A percentile compares a stretch with the other conserved stretches of the same genome.
These are phyloP conservation scores for Paramecium biaurelia DNA, from an alignment of 73 alveolate genomes.

Conservation along the genomic window DNA sequence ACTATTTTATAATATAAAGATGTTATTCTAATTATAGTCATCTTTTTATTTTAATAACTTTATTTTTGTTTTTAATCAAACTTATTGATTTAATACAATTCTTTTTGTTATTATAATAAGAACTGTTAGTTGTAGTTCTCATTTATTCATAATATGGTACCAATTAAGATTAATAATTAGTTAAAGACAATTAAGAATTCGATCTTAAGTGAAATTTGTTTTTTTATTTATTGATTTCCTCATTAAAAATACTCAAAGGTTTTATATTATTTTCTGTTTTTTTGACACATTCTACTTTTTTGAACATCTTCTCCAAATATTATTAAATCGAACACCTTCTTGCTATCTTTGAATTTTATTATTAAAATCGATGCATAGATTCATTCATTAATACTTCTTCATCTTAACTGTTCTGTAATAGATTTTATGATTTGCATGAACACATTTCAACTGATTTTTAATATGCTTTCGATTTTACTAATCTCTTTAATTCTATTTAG, in stretches of 20 bases:
- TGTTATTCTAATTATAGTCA: background rate
- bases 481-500: background rate
- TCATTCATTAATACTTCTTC: background rate
- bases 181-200: background rate
- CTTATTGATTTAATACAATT: background rate
- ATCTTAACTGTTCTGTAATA: background rate
- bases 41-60: background rate
- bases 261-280: background rate
- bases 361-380: background rate
- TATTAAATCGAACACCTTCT: background rate
- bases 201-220: background rate
- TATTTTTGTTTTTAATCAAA: background rate
- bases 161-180: background rate
- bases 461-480: background rate
- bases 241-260: background rate
- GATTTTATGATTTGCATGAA: background rate
- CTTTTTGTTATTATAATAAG: background rate
- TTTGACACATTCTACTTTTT: background rate
- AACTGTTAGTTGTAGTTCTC: background rate
- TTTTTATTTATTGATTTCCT: background rate
- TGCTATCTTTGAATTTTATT: background rate
- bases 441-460: background rate
- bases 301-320: slow-evolving; percentile 8
- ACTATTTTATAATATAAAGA: background rate
- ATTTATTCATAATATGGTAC: background rate